Conservation (phyloP, 129 eudicot species). For the Logfia minima region DNA sequence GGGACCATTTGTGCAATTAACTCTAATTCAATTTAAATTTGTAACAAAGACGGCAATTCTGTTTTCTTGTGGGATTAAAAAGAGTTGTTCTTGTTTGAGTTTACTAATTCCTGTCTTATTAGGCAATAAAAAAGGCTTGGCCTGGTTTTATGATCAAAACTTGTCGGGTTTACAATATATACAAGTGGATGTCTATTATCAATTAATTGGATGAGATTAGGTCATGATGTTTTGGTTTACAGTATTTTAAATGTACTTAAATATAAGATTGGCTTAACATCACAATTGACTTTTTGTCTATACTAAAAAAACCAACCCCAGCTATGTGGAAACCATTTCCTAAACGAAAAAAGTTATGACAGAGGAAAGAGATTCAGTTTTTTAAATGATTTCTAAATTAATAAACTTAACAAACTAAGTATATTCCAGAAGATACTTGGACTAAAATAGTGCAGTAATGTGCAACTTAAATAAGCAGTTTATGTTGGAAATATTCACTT, state of each 20-base stretch:
- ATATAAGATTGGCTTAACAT: constrained; percentile 14
- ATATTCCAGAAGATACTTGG: constrained; percentile 19
- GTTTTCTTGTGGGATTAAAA: constrained; percentile 26
- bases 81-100: constrained; percentile 23
- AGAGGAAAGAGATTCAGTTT: constrained; percentile 9
- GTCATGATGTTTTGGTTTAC: constrained; percentile 24
- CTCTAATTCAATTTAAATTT: background rate
- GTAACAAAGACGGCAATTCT: constrained; percentile 35
- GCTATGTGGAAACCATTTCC: constrained; percentile 5
- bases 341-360: background rate
- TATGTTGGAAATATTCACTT: background rate
- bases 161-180: constrained; percentile 20
- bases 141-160: constrained; percentile 10
- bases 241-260: background rate
- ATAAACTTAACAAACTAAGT: constrained; percentile 4
- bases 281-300: constrained; percentile 27
- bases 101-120: constrained; percentile 17
- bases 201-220: constrained; percentile 23
- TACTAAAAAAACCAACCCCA: constrained; percentile 20
- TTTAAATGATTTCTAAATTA: background rate
- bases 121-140: constrained; percentile 18
- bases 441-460: background rate
- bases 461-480: background rate
- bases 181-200: background rate
- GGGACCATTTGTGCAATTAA: too few relatives aligned